Evolutionary conservation across 495 filamentous ascomycete genomes (phyloP).

Genomic region (Xylaria flabelliformis): DNA sequence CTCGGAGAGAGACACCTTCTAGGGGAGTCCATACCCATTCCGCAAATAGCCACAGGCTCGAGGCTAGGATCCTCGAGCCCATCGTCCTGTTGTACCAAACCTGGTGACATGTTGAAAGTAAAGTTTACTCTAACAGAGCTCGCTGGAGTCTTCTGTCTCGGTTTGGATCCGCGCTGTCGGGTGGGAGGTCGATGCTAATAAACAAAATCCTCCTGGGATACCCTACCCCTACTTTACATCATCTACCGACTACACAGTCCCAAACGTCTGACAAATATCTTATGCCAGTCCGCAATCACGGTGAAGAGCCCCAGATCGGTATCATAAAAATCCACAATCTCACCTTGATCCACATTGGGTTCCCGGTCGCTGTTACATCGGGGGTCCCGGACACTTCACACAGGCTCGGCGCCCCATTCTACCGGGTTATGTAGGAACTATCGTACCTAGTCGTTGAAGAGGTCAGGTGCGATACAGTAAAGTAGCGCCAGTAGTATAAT

Average conservation of each 20-base stretch:
- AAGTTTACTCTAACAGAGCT: neutral
- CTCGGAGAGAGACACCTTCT: conserved; percentile 49
- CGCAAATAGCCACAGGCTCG: conserved; percentile 53
- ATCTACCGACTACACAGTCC: neutral
- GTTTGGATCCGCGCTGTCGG: conserved; percentile 20
- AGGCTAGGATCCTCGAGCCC: conserved; percentile 22
- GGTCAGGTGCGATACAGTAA: neutral
- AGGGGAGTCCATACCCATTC: conserved; percentile 48
- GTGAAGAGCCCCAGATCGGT: conserved; percentile 16
- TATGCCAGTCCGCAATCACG: conserved; percentile 19
- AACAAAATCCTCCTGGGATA: neutral
- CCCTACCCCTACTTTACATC: neutral
- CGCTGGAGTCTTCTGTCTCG: neutral
- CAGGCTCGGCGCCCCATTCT: conserved; percentile 12
- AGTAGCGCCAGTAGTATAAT: neutral
- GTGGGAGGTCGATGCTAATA: conserved; percentile 21
- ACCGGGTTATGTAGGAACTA: conserved; percentile 8
- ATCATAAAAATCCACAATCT: conserved; percentile 16
- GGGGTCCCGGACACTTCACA: conserved; percentile 4
- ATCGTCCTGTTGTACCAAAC: conserved; percentile 22
- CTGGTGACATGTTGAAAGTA: conserved; percentile 28
- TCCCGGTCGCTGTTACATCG: conserved; percentile 8
- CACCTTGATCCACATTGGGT: conserved; percentile 15
- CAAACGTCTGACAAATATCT: conserved; percentile 19
- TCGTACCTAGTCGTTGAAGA: neutral